These are phyloP conservation scores for Termitomyces sp. DNA, from an alignment of 768 basidiomycete genomes.

Conservation along the genomic window DNA sequence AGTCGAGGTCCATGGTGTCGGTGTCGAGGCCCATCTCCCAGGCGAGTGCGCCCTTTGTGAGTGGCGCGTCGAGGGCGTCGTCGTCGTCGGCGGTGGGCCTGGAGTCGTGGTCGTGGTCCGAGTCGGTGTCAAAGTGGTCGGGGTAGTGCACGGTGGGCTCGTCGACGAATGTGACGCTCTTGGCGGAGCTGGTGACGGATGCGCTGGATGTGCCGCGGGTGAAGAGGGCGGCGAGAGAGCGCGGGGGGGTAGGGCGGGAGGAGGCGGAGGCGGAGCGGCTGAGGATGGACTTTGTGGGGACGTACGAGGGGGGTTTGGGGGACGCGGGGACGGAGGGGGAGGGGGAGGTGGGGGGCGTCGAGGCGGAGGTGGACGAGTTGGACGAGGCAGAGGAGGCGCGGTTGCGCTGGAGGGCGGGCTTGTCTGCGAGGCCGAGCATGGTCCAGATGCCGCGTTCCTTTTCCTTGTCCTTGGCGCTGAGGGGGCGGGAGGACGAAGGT, in stretches of 20 bases:
- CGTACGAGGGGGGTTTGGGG: slow-evolving; percentile 10
- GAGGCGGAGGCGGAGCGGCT: slow-evolving; percentile 48
- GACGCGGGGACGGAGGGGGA: slow-evolving; percentile 18
- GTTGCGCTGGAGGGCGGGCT: neutral
- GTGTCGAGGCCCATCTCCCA: slow-evolving; percentile 19
- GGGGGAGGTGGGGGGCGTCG: slow-evolving; percentile 13
- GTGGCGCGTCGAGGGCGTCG: neutral
- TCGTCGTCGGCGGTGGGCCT: neutral
- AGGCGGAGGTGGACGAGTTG: slow-evolving; percentile 11
- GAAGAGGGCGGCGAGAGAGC: slow-evolving; percentile 8
- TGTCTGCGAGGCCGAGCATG: neutral
- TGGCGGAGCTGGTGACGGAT: slow-evolving; percentile 24
- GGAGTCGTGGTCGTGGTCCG: neutral
- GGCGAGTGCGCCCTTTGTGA: slow-evolving; percentile 8
- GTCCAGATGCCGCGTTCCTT: slow-evolving; percentile 8
- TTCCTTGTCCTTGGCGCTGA: slow-evolving; percentile 4
- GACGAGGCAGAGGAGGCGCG: slow-evolving; percentile 14
- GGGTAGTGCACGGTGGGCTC: slow-evolving; percentile 55
- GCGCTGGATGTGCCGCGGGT: neutral
- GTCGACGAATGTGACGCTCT: slow-evolving; percentile 71
- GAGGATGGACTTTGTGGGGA: slow-evolving; percentile 54
- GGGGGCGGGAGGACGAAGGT: slow-evolving; percentile 2
- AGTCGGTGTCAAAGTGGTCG: neutral
- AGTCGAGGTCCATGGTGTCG: slow-evolving; percentile 31
- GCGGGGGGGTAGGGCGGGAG: slow-evolving; percentile 3